These are phyloP conservation scores for Echinosphaeria canescens DNA, from an alignment of 2,329 filamentous ascomycete species.

Conservation along the genomic window DNA sequence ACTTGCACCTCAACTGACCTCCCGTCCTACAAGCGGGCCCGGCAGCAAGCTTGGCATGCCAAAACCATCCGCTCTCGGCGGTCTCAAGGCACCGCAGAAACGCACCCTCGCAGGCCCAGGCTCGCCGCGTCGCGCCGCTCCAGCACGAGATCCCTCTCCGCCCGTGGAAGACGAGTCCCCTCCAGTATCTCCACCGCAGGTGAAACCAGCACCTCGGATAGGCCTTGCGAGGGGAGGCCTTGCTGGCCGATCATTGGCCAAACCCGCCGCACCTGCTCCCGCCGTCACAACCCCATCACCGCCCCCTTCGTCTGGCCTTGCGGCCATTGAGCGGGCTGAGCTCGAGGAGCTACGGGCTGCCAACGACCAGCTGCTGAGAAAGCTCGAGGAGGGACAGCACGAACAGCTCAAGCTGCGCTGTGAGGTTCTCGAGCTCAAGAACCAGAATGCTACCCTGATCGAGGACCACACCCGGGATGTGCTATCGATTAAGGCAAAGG, in stretches of 20 bases:
- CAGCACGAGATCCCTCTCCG: slow-evolving; percentile 23
- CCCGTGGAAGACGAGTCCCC: slow-evolving; percentile 32
- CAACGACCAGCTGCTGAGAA: slow-evolving; percentile 55
- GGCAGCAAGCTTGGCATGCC: slow-evolving; percentile 32
- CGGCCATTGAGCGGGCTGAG: slow-evolving; percentile 73
- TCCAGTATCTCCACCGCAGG: slow-evolving; percentile 18
- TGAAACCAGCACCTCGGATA: slow-evolving; percentile 37
- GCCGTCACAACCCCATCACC: slow-evolving; percentile 30
- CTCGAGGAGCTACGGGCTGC: slow-evolving; percentile 71
- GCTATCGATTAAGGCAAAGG: slow-evolving; percentile 92
- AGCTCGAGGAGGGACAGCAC: slow-evolving; percentile 60
- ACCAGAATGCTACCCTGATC: slow-evolving; percentile 89
- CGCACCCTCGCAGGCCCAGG: slow-evolving; percentile 25
- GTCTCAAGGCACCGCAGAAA: slow-evolving; percentile 37
- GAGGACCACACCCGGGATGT: slow-evolving; percentile 95
- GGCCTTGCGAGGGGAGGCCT: slow-evolving; percentile 62
- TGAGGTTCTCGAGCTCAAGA: slow-evolving; percentile 84
- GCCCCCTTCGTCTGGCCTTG: slow-evolving; percentile 40
- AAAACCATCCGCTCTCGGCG: slow-evolving; percentile 27
- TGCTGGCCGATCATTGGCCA: slow-evolving; percentile 66
- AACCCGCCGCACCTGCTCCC: slow-evolving; percentile 35
- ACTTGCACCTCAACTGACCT: slow-evolving; percentile 33
- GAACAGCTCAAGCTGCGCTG: slow-evolving; percentile 67
- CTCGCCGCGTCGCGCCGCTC: slow-evolving; percentile 28
- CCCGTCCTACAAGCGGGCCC: slow-evolving; percentile 22